Base-by-base conservation (phyloP, 176 grass and related monocot genomes). In the Oryza coarctata region DNA sequence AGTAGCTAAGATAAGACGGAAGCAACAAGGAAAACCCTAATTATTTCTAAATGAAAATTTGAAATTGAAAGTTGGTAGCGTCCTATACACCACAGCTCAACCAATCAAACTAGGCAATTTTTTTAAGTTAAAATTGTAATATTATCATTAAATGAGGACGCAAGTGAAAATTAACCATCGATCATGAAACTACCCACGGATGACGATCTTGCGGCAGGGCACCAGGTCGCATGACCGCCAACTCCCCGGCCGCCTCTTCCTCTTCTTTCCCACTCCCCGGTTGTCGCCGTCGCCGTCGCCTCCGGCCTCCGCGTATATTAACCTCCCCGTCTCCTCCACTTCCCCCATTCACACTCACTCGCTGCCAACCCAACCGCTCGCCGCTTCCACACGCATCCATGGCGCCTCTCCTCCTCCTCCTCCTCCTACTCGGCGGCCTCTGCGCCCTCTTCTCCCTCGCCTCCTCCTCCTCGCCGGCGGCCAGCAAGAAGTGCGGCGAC, bases 401-500 rank as follows among this genome's bases (percentile, higher is more conserved):
- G 91, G 82, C 82, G 70, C 81, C 88, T 75, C 79, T 93, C 55
- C 74, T 93, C 70, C 58, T 88, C 64, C 66, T 93, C 74, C 78
- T 82, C 68, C 68, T 93, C 78, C 67, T n/a, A n/a, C n/a, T 93
- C 74, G 52, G 88, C 68, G 79, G 85, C 78, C 82, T 93, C 45
- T 85, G 80, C 78, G 88, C 82, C 18, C 22, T 90, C 43, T 84
- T 86, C 32, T 85, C 73, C 20, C 5, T 76, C 3, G 6, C 55
- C 55, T 68, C 87, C 31, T 68, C 87, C 31, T 70, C 87, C 25
- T 74, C 85, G 0, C 64, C 69, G 1, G 0, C 69, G 1, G 0
- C 50, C 39, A 29, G 13, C 39, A 89, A 85, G 71, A 89, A 85
- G 87, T 81, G 82, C 77, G 77, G 13, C 68, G 75, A 3, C 68